Evolutionary conservation across 1,139 yeast species (phyloP), one percentile per base, ranked within the genome.

Genomic region (Arxiozyma telluris): DNA sequence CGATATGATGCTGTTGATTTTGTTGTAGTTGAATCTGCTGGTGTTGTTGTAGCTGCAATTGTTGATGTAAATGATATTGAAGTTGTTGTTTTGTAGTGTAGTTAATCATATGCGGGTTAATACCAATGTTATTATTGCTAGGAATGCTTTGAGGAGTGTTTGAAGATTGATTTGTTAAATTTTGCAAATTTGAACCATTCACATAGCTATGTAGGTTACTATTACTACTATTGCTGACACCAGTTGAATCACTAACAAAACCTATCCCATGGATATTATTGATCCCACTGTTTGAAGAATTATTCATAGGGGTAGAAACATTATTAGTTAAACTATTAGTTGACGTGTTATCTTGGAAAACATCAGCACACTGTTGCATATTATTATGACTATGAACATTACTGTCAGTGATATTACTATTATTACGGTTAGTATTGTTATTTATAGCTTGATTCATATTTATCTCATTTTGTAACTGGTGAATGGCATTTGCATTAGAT

Each of bases 1-100:
- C 61, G 50, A 53, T 60, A 56, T 55, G 64, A 49, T 54, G 58
- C 57, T 58, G 61, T 53, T 57, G 59, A 44, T 57, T 59, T 41
- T 55, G 61, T 45, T 57, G 61, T 17, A 54, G 44, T 41, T 54
- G 64, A 48, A 52, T 59, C 51, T 58, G 55, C 45, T 55, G 57
- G 50, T 55, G 61, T 30, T 52, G 63, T 50, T 57, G 63, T 46
- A 55, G 54, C 51, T 59, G 64, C 47, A 60, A 55, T 44, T 59
- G 63, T 46, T 61, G 60, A 41, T 53, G 57, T 22, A 53, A 53
- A 47, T 54, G 57, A 39, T 59, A 59, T 50, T 60, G 62, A 22
- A 56, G 43, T 43, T 59, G 59, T 34, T 57, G 57, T 50, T 51
- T 59, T n/a, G 50, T 25, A 42, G 34, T 49, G 18, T 49, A 21